phyloP scores from a whole-genome alignment of 2,329 filamentous ascomycete genomes.

The Malbranchea zuffiana region DNA sequence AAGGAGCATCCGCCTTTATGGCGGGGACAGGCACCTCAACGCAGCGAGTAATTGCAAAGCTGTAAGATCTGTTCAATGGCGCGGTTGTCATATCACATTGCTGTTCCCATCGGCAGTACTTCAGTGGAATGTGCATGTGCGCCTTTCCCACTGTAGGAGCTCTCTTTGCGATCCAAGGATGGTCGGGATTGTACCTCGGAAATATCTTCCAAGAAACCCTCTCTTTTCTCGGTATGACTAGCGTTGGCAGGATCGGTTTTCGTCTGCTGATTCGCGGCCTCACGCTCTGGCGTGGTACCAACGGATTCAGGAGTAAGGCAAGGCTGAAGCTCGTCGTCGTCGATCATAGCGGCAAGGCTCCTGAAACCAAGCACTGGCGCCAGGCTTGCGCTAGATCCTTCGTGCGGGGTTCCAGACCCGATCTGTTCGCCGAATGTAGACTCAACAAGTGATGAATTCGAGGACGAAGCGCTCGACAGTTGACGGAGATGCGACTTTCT shows the following conservation, averaged over 20 bases:
- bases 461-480: slow-evolving; percentile 77
- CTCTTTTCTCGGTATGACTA: background rate
- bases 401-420: slow-evolving; percentile 42
- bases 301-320: slow-evolving; percentile 29
- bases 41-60: too few relatives aligned
- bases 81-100: too few relatives aligned
- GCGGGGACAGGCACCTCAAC: too few relatives aligned
- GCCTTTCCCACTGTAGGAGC: slow-evolving; percentile 11
- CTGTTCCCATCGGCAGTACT: slow-evolving; percentile 2
- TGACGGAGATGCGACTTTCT: slow-evolving; percentile 65
- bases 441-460: slow-evolving; percentile 64
- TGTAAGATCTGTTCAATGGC: too few relatives aligned
- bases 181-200: background rate
- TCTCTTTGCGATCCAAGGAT: slow-evolving; percentile 2
- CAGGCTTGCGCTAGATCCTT: slow-evolving; percentile 40
- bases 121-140: slow-evolving; percentile 10
- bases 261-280: slow-evolving; percentile 2
- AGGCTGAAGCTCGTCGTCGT: slow-evolving; percentile 52
- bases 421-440: slow-evolving; percentile 37
- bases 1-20: too few relatives aligned
- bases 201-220: too few relatives aligned
- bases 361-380: slow-evolving; percentile 89
- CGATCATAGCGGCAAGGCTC: slow-evolving; percentile 76
- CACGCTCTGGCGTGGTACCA: slow-evolving; percentile 18
- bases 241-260: background rate